phyloP scores from a whole-genome alignment of 768 basidiomycete species.

The Trametes maxima region DNA sequence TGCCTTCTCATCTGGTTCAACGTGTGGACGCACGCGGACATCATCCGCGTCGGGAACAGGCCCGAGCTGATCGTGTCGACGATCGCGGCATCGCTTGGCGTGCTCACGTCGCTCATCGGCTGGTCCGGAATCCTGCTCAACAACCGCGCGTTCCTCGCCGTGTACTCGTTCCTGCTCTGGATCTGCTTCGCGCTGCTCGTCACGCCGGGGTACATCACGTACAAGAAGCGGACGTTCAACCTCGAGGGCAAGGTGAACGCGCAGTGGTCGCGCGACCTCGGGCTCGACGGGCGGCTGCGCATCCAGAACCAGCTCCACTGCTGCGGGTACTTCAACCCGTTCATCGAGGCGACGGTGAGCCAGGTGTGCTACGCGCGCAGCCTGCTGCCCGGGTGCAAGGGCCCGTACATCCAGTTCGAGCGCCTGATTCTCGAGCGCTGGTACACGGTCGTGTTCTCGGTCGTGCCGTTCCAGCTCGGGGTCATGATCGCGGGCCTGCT shows the following conservation, averaged over 20 bases:
- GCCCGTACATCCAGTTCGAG: constrained; percentile 60
- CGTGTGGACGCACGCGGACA: constrained; percentile 67
- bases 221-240: constrained; percentile 74
- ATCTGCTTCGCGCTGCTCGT: constrained; percentile 70
- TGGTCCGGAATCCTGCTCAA: constrained; percentile 83
- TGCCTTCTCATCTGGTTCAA: constrained; percentile 79
- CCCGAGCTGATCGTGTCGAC: constrained; percentile 73
- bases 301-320: constrained; percentile 77
- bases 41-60: constrained; percentile 70
- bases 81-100: constrained; percentile 56
- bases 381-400: constrained; percentile 75
- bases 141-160: constrained; percentile 79
- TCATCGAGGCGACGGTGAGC: constrained; percentile 75
- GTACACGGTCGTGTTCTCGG: constrained; percentile 64
- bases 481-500: constrained; percentile 66
- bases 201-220: constrained; percentile 77
- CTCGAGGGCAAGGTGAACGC: constrained; percentile 80
- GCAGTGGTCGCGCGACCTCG: constrained; percentile 71
- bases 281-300: constrained; percentile 58
- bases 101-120: constrained; percentile 71
- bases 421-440: constrained; percentile 55
- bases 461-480: constrained; percentile 68
- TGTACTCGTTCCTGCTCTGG: constrained; percentile 76
- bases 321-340: constrained; percentile 82
- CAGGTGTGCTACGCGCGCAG: constrained; percentile 76